Base-by-base conservation (phyloP, 768 basidiomycete genomes). In the Kwoniella heveanensis region DNA sequence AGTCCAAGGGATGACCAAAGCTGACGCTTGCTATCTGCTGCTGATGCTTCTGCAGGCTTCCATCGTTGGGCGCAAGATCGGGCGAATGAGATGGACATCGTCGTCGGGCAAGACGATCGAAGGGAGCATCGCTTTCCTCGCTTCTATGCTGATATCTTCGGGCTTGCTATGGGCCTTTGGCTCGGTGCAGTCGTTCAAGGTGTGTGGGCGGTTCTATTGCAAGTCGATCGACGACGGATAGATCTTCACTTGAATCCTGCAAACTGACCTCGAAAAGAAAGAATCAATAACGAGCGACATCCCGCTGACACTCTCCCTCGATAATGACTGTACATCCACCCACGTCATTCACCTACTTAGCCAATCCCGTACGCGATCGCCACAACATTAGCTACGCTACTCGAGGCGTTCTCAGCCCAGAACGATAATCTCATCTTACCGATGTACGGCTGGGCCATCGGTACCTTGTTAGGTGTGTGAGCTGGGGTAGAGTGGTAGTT, bases 371-470 rank as follows among this genome's bases (percentile, higher is more conserved):
- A 94, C 78, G 79, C 83, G 15, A 69, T 84, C 49, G 87, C 89
- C 29, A 84, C 88, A 27, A 79, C 81, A n/a, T 75, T 90, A 46
- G 84, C 90, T 3, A 87, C 87, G 2, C 78, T 91, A 47, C 83
- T 98, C 68, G 96, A 99, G 81, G 96, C 92, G 17, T 80, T 93
- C 60, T 92, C 91, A 21, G 88, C 89, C 76, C 96, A 99, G 81
- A 98, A 98, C 80, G 96, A 99, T 81, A 99, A 99, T 81, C 83
- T 99, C 69, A 92, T 91, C 46, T 83, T 99, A 66, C 95, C 96
- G n/a, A 81, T 98, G 80, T 98, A 89, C 79, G 88, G 94, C 83
- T 99, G 93, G 92, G 89, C 90, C 76, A 83, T 92, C 81, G 82
- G 92, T 32, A 87, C 88, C 30, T 80, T 92, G 54, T 82, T 84